These are phyloP conservation scores for Serendipita vermifera DNA, from an alignment of 768 basidiomycete genomes.

Conservation along the genomic window DNA sequence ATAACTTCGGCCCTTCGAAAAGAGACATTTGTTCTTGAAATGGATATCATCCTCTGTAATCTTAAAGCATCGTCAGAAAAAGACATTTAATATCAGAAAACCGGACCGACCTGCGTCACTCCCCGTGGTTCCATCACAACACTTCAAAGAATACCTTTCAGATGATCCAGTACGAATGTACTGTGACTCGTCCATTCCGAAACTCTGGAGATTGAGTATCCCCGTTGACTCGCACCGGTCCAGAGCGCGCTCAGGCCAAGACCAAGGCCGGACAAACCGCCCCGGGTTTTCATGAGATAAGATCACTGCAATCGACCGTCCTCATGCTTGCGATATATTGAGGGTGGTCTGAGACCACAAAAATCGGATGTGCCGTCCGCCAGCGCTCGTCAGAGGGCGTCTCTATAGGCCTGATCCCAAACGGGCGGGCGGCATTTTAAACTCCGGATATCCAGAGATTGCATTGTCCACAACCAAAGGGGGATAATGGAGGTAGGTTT, in stretches of 20 bases:
- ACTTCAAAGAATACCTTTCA: too few relatives aligned
- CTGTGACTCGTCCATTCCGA: conserved; percentile 61
- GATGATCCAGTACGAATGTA: conserved; percentile 73
- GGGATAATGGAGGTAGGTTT: too few relatives aligned
- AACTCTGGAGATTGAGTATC: conserved; percentile 45
- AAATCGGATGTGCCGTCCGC: conserved; percentile 73
- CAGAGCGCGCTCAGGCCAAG: conserved; percentile 82
- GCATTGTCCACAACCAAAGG: too few relatives aligned
- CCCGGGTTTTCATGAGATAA: conserved; percentile 92
- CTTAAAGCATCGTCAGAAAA: conserved; percentile 45
- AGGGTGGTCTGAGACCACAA: conserved; percentile 91
- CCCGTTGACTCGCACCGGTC: conserved; percentile 62
- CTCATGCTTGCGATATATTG: conserved; percentile 79
- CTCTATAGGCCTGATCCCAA: conserved; percentile 53
- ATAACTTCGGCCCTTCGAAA: conserved; percentile 62
- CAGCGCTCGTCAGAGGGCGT: conserved; percentile 72
- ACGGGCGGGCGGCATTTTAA: too few relatives aligned
- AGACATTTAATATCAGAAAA: too few relatives aligned
- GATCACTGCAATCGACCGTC: conserved; percentile 53
- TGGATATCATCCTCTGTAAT: conserved; percentile 57
- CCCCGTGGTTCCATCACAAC: too few relatives aligned
- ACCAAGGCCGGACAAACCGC: conserved; percentile 84
- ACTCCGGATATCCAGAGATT: too few relatives aligned
- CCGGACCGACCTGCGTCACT: too few relatives aligned
- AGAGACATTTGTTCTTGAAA: conserved; percentile 94